Percentiles rank a stretch among this genome's conserved stretches.
phyloP scores from a whole-genome alignment of 495 filamentous ascomycete genomes.

The Penicillium ochrochloron region DNA sequence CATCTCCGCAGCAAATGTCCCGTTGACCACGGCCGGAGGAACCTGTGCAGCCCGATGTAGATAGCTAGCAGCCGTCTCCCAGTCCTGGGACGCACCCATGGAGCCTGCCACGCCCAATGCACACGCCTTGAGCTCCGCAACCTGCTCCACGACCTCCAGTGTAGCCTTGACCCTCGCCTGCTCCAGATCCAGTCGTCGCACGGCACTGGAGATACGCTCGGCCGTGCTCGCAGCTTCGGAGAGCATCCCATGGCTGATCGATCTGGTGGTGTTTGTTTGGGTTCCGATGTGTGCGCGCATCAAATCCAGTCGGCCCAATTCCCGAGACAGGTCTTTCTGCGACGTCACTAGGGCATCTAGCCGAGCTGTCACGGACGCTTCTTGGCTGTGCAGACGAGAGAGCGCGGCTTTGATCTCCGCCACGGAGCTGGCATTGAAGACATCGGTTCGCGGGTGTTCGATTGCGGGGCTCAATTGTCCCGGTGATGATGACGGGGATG shows the following conservation, averaged over 20 bases:
- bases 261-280: slow-evolving; percentile 81
- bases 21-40: slow-evolving; percentile 74
- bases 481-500: slow-evolving; percentile 14
- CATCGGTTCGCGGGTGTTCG: slow-evolving; percentile 40
- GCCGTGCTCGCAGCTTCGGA: slow-evolving; percentile 83
- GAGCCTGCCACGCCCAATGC: slow-evolving; percentile 92
- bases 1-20: slow-evolving; percentile 88
- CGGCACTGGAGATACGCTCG: slow-evolving; percentile 80
- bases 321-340: slow-evolving; percentile 81
- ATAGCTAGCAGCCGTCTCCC: slow-evolving; percentile 94
- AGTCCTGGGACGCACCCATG: slow-evolving; percentile 98
- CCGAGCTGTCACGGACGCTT: slow-evolving; percentile 71
- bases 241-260: slow-evolving; percentile 87
- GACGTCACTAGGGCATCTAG: slow-evolving; percentile 77
- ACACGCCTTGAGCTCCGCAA: slow-evolving; percentile 93
- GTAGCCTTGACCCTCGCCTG: slow-evolving; percentile 89
- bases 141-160: slow-evolving; percentile 90
- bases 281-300: slow-evolving; percentile 86
- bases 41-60: slow-evolving; percentile 80
- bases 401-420: slow-evolving; percentile 80
- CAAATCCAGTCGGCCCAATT: slow-evolving; percentile 85
- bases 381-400: slow-evolving; percentile 71
- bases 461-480: slow-evolving; percentile 18
- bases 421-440: slow-evolving; percentile 72
- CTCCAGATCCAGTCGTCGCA: slow-evolving; percentile 84